Conservation (phyloP, 805 yeast species). For the Yamadazyma philogaea region DNA sequence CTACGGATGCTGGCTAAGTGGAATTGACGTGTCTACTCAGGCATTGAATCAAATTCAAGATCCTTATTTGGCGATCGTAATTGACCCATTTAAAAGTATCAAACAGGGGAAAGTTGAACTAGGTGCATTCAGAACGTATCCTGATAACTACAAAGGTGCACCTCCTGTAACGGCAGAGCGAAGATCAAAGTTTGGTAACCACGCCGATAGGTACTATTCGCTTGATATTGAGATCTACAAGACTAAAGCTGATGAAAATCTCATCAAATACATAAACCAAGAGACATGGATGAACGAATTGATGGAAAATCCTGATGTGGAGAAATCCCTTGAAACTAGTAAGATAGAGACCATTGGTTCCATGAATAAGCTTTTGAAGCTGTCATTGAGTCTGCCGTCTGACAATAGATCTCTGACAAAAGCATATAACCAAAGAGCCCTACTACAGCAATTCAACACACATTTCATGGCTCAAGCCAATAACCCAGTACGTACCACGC, state of each 20-base stretch:
- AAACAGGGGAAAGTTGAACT: constrained; percentile 68
- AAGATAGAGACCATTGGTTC: constrained; percentile 5
- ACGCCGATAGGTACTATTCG: constrained; percentile 66
- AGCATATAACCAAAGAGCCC: background rate
- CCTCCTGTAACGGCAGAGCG: constrained; percentile 37
- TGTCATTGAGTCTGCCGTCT: background rate
- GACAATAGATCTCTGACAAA: background rate
- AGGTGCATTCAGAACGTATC: constrained; percentile 82
- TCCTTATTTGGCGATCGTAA: constrained; percentile 84
- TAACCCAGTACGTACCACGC: background rate
- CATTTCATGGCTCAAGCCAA: background rate
- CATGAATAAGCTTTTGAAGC: background rate
- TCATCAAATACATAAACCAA: constrained; percentile 13
- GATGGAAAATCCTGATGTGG: constrained; percentile 8
- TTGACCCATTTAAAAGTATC: constrained; percentile 74
- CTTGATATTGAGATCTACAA: constrained; percentile 60
- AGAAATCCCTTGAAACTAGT: background rate
- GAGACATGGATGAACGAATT: constrained; percentile 17
- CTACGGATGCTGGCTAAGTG: constrained; percentile 93
- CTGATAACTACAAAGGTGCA: constrained; percentile 27
- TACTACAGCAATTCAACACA: constrained; percentile 3
- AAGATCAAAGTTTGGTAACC: constrained; percentile 65
- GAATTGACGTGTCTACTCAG: constrained; percentile 91
- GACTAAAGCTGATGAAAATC: constrained; percentile 25
- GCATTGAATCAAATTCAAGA: constrained; percentile 85